Evolutionary conservation across 2,329 filamentous ascomycete genomes (phyloP).

Genomic region (Passalora sequoiae): DNA sequence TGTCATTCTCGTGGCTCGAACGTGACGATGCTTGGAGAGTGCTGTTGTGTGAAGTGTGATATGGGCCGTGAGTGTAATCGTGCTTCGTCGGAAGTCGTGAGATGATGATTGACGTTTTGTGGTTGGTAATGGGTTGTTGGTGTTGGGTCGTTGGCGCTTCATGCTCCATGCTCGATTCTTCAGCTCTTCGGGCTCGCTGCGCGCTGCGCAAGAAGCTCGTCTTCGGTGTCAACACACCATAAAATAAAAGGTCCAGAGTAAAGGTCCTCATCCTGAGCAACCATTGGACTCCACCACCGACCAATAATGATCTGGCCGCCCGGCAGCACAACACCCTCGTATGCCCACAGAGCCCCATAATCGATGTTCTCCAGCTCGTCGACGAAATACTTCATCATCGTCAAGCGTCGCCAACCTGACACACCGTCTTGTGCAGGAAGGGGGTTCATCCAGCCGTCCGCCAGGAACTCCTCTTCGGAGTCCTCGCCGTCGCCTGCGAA

Average conservation of each 20-base stretch:
- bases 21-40: too few species aligned
- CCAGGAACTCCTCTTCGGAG: conserved; percentile 30
- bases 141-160: too few species aligned
- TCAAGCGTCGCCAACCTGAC: conserved; percentile 51
- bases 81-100: too few species aligned
- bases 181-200: too few species aligned
- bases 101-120: too few species aligned
- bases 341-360: conserved; percentile 41
- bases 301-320: conserved; percentile 45
- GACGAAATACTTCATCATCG: conserved; percentile 50
- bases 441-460: conserved; percentile 47
- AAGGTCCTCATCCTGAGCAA: conserved; percentile 22
- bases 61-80: too few species aligned
- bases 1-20: too few species aligned
- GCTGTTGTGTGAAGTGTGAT: too few species aligned
- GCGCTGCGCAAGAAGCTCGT: too few species aligned
- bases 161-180: too few species aligned
- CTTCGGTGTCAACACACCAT: conserved; percentile 31
- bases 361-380: conserved; percentile 29
- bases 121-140: too few species aligned
- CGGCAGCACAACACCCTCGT: conserved; percentile 47
- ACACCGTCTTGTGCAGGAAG: conserved; percentile 47
- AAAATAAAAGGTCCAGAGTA: conserved; percentile 41
- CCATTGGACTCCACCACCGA: conserved; percentile 43
- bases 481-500: conserved; percentile 40